Evolutionary conservation across 257 asterid species (phyloP).

Genomic region (Nicotiana tomentosiformis): DNA sequence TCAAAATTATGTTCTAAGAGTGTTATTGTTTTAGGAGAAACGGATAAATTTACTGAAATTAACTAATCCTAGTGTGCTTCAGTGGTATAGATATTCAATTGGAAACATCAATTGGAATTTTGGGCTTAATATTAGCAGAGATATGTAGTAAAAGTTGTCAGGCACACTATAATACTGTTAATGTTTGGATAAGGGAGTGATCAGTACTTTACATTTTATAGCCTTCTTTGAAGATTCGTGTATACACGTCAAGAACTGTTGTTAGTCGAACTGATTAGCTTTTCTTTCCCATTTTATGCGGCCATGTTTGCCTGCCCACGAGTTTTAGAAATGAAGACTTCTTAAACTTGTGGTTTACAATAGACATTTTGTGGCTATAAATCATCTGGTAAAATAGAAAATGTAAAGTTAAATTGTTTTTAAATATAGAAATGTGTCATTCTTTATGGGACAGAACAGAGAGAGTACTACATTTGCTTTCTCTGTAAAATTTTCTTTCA

Average conservation of each 20-base stretch:
- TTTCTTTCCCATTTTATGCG: too few relatives aligned
- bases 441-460: too few relatives aligned
- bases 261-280: not conserved
- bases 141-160: not conserved
- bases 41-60: not conserved
- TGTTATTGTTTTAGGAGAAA: not conserved
- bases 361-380: too few relatives aligned
- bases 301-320: too few relatives aligned
- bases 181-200: not conserved
- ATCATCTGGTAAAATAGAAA: too few relatives aligned
- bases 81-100: not conserved
- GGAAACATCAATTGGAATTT: not conserved
- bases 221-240: not conserved
- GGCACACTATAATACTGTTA: not conserved
- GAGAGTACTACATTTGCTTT: not conserved
- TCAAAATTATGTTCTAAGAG: not conserved
- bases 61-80: not conserved
- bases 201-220: not conserved
- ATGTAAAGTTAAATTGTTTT: too few relatives aligned
- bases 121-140: not conserved
- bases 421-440: too few relatives aligned
- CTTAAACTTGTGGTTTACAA: too few relatives aligned
- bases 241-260: not conserved
- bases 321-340: too few relatives aligned
- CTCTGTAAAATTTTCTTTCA: not conserved